These are phyloP conservation scores for Rhodamnia rubescens DNA, from an alignment of 345 rosid genomes.

Conservation along the genomic window DNA sequence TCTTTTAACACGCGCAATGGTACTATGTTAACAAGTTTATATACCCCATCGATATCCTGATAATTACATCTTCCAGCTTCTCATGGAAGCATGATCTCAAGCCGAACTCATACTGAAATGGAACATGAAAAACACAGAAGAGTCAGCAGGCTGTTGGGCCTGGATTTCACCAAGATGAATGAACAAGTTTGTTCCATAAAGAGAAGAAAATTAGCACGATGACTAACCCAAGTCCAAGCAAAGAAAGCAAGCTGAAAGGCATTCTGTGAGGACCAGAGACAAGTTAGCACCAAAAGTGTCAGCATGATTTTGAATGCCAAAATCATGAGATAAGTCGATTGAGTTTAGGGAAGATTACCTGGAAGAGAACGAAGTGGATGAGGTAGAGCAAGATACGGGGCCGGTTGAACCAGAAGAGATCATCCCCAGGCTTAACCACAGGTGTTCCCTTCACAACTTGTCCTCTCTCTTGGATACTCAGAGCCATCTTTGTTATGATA, in stretches of 20 bases:
- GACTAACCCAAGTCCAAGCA: constrained; percentile 25
- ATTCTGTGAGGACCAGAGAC: constrained; percentile 12
- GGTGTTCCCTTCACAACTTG: constrained; percentile 35
- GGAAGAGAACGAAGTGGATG: constrained; percentile 35
- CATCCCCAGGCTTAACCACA: constrained; percentile 40
- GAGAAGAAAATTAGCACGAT: neutral
- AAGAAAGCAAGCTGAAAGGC: constrained; percentile 35
- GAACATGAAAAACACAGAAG: neutral
- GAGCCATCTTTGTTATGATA: constrained; percentile 44
- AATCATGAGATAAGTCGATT: neutral
- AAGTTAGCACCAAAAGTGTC: neutral
- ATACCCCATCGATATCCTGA: constrained; percentile 36
- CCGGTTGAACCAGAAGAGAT: constrained; percentile 41
- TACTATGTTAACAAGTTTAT: neutral
- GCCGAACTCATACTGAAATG: constrained; percentile 22
- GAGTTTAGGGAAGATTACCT: constrained; percentile 14
- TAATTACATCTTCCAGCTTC: constrained; percentile 12
- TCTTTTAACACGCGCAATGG: neutral
- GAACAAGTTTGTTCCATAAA: neutral
- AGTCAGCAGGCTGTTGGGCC: neutral
- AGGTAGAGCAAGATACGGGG: constrained; percentile 33
- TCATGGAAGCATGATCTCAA: constrained; percentile 21
- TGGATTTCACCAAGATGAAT: neutral
- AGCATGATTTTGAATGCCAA: neutral
- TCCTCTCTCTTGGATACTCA: constrained; percentile 14